Base-by-base conservation (phyloP, 2,329 filamentous ascomycete genomes). In the Xylariaceae sp. region DNA sequence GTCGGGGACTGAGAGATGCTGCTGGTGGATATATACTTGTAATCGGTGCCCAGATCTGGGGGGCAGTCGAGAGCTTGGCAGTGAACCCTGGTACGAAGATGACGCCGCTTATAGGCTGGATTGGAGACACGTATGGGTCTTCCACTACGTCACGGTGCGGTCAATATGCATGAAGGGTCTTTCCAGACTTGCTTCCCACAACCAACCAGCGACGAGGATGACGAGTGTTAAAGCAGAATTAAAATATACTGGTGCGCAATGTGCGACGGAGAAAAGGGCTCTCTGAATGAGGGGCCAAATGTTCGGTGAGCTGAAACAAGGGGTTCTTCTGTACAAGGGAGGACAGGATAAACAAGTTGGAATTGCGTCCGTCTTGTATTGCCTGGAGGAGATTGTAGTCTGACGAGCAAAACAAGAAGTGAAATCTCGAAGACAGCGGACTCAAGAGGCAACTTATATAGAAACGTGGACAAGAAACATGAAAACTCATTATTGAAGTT, bases 11-110 rank as follows among this genome's bases (percentile, higher is more conserved):
- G 41, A 40, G 40, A 37, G 44, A 40, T 50, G 40, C 47, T 50
- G 44, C 45, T 52, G 49, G 40, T 47, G 52, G 42, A 49, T 51
- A 54, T 50, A 50, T 32, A 37, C 30, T 40, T 33, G 23, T 31
- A n/a, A 38, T 34, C 32, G 28, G 34, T 23, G 34, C 21, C 35
- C 33, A 33, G 44, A 46, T 43, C 27, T 31, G 28, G 38, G 31
- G 23, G n/a, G 15, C 26, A 40, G 28, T 23, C 17, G 32, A 40
- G 19, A 21, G 13, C 38, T 46, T 46, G 41, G 38, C 43, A 47
- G 43, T n/a, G 7, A n/a, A 8, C 40, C 38, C 28, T 43, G 43
- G 34, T 50, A 52, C 45, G 46, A 51, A 46, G 13, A 28, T 5
- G 5, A 8, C n/a, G 13, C 7, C n/a, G 5, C 26, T n/a, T 28